Evolutionary conservation across 192 early-diverging fungal genomes (phyloP).

Genomic region (Mortierella hygrophila): DNA sequence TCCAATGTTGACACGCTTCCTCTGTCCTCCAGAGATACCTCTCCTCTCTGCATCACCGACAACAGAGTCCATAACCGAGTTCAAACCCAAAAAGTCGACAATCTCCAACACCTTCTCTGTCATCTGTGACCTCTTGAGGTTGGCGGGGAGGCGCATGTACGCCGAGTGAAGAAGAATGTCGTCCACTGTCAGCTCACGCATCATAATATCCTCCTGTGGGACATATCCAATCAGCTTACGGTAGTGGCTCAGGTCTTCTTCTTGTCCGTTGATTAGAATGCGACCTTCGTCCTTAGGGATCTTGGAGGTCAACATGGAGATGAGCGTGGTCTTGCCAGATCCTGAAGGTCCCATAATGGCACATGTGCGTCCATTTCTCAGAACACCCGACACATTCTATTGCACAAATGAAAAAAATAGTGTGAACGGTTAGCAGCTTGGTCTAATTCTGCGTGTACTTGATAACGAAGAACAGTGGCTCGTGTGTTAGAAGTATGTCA

Average conservation of each 20-base stretch:
- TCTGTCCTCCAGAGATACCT: constrained; percentile 80
- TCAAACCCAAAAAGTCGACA: constrained; percentile 68
- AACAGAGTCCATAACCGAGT: constrained; percentile 62
- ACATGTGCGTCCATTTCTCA: constrained; percentile 67
- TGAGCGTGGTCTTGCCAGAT: constrained; percentile 72
- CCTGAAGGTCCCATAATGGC: constrained; percentile 73
- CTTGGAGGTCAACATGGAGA: constrained; percentile 75
- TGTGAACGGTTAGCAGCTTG: not conserved
- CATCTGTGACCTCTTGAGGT: constrained; percentile 38
- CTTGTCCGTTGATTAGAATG: constrained; percentile 69
- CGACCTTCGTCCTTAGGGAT: constrained; percentile 63
- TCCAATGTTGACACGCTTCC: constrained; percentile 84
- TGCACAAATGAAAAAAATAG: not conserved
- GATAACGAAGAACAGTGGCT: not conserved
- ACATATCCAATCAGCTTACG: constrained; percentile 80
- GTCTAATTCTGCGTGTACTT: not conserved
- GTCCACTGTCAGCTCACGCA: constrained; percentile 75
- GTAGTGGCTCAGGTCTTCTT: constrained; percentile 70
- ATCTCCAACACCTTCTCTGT: constrained; percentile 71
- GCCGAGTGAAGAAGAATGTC: constrained; percentile 78
- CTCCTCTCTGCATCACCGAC: constrained; percentile 75
- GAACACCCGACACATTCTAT: constrained; percentile 66
- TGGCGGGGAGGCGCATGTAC: constrained; percentile 70
- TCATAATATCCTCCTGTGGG: constrained; percentile 76
- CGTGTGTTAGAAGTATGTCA: not conserved